Evolutionary conservation across 139 green algal genomes (phyloP), one percentile per base, ranked within the genome.

Genomic region (Nannochloris sp.): DNA sequence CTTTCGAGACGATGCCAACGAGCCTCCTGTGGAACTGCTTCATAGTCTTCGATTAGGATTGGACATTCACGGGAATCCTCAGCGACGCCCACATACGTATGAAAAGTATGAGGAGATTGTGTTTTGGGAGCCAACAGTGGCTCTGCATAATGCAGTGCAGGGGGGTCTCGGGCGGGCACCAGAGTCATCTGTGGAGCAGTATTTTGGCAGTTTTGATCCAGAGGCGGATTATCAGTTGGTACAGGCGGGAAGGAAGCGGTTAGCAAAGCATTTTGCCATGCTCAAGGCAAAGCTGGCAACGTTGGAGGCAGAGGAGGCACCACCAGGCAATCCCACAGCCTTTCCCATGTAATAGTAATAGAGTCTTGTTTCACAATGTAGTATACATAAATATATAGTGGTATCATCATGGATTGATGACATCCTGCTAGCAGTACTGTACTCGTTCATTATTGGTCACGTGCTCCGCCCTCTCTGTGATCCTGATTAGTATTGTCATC

Each of bases 61-160:
- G n/a, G 60, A 66, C 26, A 25, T 31, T 2, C 13, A 55, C 11
- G 36, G 36, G 12, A 66, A 56, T 23, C 36, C 60, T 4, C 16
- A 26, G 16, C 51, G 57, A 25, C 51, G 37, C 10, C 60, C 60
- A 17, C 36, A 56, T 75, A 6, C 80, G 25, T 62, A 61, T 25
- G 87, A 95, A 69, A 66, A 68, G 25, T 95, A 92, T 56, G 91
- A 97, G 37, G 91, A 97, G 71, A 37, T 97, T 8, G 84, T 96
- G 16, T 90, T 97, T 66, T 82, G 67, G 48, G 83, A 97, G 62
- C 90, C 90, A 0, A 60, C 72, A 2, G 73, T 87, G 33, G 69
- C 65, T 4, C 95, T 97, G 56, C 86, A 86, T 53, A 64, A 82
- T 23, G 67, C 80, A 2, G 61, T 87, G 28, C 67, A 59, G 20